These are phyloP conservation scores for Larix kaempferi DNA, from an alignment of 75 land plant species.

Conservation along the genomic window DNA sequence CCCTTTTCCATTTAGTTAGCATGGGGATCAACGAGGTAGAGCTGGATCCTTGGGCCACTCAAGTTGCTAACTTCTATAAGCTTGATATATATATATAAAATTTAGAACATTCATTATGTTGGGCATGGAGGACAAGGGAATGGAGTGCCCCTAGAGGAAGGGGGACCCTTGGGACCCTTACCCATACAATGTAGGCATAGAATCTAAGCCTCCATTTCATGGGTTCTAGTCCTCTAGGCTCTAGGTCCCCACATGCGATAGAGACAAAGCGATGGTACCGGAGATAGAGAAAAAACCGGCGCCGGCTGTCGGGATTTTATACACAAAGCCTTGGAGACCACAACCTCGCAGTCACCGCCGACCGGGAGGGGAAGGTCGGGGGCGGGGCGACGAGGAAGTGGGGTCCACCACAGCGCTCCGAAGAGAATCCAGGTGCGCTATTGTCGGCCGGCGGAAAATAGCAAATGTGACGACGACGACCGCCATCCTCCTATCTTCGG, in stretches of 20 bases:
- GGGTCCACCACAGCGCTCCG: slow-evolving; percentile 7
- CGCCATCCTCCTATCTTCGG: neutral
- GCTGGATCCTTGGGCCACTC: no score
- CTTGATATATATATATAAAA: no score
- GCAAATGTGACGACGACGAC: slow-evolving; percentile 11
- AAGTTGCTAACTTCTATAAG: no score
- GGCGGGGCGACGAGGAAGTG: neutral
- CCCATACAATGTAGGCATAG: no score
- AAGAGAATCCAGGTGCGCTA: slow-evolving; percentile 15
- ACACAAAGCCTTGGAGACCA: neutral
- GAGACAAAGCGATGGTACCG: slow-evolving; percentile 7
- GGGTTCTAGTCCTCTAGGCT: no score
- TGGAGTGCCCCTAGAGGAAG: no score
- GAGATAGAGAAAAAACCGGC: neutral
- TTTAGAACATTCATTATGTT: no score
- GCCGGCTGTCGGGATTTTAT: slow-evolving; percentile 16
- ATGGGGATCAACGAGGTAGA: no score
- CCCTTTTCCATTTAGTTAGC: no score
- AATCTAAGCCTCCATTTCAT: no score
- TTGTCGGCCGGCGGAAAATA: slow-evolving; percentile 18
- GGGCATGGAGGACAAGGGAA: no score
- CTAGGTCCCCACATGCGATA: neutral
- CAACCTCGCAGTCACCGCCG: slow-evolving; percentile 13
- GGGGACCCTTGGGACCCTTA: no score
- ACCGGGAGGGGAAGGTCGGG: neutral